Conservation (phyloP, 306 rosid species). For the Vigna hirtella region DNA sequence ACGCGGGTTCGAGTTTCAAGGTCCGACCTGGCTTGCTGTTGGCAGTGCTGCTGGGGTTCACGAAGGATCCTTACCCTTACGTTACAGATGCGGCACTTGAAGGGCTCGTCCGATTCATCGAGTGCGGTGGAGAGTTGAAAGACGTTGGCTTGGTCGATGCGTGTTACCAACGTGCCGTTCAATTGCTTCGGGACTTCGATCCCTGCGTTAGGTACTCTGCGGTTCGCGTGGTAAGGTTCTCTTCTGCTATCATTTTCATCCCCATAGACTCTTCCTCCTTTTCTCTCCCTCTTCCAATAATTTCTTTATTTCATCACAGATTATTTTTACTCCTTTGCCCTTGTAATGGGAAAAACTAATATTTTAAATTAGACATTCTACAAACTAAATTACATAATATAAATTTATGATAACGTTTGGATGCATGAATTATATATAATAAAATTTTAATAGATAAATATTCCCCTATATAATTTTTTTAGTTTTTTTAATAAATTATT, state of each 20-base stretch:
- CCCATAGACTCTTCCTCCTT: not conserved
- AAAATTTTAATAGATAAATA: too few species aligned
- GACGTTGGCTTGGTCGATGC: slow-evolving; percentile 64
- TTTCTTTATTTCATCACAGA: too few species aligned
- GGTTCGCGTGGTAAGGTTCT: slow-evolving; percentile 64
- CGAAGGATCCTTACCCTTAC: slow-evolving; percentile 81
- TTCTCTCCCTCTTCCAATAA: too few species aligned
- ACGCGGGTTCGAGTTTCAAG: slow-evolving; percentile 53
- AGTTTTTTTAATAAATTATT: too few species aligned
- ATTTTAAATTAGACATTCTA: too few species aligned
- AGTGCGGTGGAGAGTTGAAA: slow-evolving; percentile 41
- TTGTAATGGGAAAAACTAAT: too few species aligned
- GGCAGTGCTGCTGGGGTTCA: slow-evolving; percentile 70
- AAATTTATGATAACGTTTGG: too few species aligned
- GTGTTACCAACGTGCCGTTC: slow-evolving; percentile 68
- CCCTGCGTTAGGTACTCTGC: slow-evolving; percentile 69
- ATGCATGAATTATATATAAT: too few species aligned
- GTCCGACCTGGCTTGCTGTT: slow-evolving; percentile 57
- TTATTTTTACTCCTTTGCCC: too few species aligned
- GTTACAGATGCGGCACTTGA: slow-evolving; percentile 73
- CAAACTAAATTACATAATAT: too few species aligned
- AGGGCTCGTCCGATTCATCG: slow-evolving; percentile 67
- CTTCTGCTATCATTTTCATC: not conserved
- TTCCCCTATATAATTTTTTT: not conserved
- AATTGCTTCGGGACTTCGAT: slow-evolving; percentile 74